A percentile compares a stretch with the other conserved stretches of the same genome.
Conservation (phyloP, 2,329 filamentous ascomycete genomes). For the Lasiodiplodia sp. region DNA sequence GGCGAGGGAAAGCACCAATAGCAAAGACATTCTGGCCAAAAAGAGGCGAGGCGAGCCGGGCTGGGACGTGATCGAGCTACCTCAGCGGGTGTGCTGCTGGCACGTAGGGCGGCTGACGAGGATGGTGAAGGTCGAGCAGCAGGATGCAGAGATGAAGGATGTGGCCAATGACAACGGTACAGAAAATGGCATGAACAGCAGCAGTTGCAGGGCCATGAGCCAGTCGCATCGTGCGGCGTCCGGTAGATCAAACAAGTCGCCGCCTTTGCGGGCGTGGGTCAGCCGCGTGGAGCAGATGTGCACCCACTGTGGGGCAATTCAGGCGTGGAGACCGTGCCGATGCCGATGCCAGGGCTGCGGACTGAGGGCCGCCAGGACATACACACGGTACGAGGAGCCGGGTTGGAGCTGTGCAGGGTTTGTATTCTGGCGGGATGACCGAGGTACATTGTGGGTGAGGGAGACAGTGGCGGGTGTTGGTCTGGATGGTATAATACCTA, state of each 20-base stretch:
- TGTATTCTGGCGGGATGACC: constrained; percentile 20
- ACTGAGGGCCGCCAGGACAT: constrained; percentile 38
- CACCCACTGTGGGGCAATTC: constrained; percentile 45
- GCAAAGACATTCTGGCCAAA: not conserved
- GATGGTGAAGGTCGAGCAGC: constrained; percentile 34
- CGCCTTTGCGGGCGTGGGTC: constrained; percentile 33
- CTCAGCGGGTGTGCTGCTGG: constrained; percentile 43
- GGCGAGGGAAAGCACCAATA: not conserved
- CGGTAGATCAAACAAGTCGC: not conserved
- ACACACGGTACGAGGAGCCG: constrained; percentile 37
- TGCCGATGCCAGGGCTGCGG: constrained; percentile 45
- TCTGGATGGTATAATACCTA: not conserved
- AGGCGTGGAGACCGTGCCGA: constrained; percentile 38
- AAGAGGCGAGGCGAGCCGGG: not conserved
- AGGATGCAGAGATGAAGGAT: too few relatives aligned
- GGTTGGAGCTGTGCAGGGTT: constrained; percentile 9
- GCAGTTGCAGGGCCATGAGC: not conserved
- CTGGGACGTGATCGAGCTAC: constrained; percentile 40
- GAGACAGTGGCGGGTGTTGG: constrained; percentile 3
- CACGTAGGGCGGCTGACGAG: constrained; percentile 42
- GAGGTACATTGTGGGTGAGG: constrained; percentile 37
- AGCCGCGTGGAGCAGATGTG: constrained; percentile 40
- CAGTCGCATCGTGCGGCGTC: too few relatives aligned
- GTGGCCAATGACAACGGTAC: not conserved
- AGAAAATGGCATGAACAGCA: not conserved